Evolutionary conservation across 768 basidiomycete genomes (phyloP).

Genomic region (Amanita pseudoporphyria): DNA sequence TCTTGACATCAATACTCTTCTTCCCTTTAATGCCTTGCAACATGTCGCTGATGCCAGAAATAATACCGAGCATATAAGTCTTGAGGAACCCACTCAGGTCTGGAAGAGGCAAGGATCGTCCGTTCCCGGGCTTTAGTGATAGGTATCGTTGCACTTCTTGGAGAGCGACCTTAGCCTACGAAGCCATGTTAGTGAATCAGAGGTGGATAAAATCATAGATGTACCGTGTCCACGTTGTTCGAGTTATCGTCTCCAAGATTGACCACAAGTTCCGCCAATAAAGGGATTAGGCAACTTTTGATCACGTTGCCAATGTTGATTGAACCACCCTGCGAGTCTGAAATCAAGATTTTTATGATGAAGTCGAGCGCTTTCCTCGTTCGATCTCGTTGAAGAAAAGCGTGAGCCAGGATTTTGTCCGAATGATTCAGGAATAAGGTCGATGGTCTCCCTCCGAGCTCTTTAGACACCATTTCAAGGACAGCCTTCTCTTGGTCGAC

Average conservation of each 20-base stretch:
- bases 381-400: conserved; percentile 51
- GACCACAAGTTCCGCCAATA: conserved; percentile 70
- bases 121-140: conserved; percentile 15
- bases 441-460: conserved; percentile 35
- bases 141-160: conserved; percentile 39
- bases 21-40: conserved; percentile 80
- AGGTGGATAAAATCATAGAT: conserved; percentile 9
- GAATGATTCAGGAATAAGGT: conserved; percentile 47
- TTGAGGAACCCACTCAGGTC: conserved; percentile 57
- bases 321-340: conserved; percentile 27
- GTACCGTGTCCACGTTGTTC: conserved; percentile 33
- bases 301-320: conserved; percentile 45
- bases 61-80: conserved; percentile 72
- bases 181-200: neutral
- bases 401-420: conserved; percentile 51
- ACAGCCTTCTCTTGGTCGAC: conserved; percentile 47
- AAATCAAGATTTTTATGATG: conserved; percentile 46
- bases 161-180: conserved; percentile 26
- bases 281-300: conserved; percentile 53
- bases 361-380: conserved; percentile 55
- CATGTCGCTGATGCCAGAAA: conserved; percentile 78
- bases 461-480: conserved; percentile 51
- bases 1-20: conserved; percentile 57
- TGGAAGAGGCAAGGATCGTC: conserved; percentile 18
- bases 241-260: conserved; percentile 63